Conservation (phyloP, 805 yeast genomes). For the Candida pseudofarinosa region DNA sequence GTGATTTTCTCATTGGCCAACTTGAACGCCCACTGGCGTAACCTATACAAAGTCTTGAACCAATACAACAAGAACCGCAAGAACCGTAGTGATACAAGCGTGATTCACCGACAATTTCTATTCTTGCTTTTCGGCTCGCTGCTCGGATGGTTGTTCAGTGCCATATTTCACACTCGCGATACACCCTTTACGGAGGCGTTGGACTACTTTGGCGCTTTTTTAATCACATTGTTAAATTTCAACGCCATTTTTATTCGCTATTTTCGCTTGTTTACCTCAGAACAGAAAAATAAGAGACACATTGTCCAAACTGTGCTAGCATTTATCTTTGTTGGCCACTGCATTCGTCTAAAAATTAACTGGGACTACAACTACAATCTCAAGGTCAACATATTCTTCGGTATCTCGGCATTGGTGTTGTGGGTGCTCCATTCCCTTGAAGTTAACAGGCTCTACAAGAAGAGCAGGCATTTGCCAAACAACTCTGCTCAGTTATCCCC, state of each 20-base stretch:
- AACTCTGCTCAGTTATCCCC: slow-evolving; percentile 37
- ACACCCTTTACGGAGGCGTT: slow-evolving; percentile 33
- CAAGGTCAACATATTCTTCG: slow-evolving; percentile 27
- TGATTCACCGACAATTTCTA: slow-evolving; percentile 29
- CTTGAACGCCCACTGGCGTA: slow-evolving; percentile 29
- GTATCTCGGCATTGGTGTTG: slow-evolving; percentile 23
- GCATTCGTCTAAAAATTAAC: slow-evolving; percentile 18
- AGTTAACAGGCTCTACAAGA: slow-evolving; percentile 12
- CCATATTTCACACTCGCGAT: slow-evolving; percentile 37
- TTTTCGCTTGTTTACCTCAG: slow-evolving; percentile 21
- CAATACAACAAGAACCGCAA: slow-evolving; percentile 20
- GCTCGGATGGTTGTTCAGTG: slow-evolving; percentile 36
- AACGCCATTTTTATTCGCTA: slow-evolving; percentile 30
- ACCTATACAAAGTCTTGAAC: slow-evolving; percentile 21
- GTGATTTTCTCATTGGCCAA: slow-evolving; percentile 33
- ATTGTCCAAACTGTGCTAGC: slow-evolving; percentile 17
- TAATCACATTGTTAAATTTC: slow-evolving; percentile 32
- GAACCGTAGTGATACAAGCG: slow-evolving; percentile 8
- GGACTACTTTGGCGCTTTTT: slow-evolving; percentile 41
- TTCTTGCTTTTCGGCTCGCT: slow-evolving; percentile 23
- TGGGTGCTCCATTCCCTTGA: slow-evolving; percentile 32
- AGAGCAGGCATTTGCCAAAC: slow-evolving; percentile 19
- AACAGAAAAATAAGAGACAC: slow-evolving; percentile 5
- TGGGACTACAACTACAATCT: slow-evolving; percentile 42
- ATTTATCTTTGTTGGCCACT: slow-evolving; percentile 22